Evolutionary conservation across 208 protist species (phyloP).

Genomic region (Acanthamoeba sp.): DNA sequence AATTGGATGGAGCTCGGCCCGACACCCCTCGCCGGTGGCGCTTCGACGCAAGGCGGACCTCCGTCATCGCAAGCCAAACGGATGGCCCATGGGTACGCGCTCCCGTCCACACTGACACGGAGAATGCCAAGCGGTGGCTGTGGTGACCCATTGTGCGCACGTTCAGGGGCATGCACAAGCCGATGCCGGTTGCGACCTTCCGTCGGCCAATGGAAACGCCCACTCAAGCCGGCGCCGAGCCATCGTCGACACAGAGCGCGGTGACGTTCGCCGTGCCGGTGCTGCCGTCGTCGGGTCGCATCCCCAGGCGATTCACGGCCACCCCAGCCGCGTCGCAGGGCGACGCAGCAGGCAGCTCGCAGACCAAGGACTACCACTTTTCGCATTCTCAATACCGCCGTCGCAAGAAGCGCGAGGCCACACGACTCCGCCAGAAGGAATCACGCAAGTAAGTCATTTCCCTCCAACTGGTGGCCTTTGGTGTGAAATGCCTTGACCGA

Average conservation of each 20-base stretch:
- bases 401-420: slow-evolving; percentile 62
- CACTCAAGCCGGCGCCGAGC: not conserved
- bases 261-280: slow-evolving; percentile 29
- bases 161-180: slow-evolving; percentile 22
- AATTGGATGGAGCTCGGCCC: slow-evolving; percentile 69
- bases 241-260: not conserved
- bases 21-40: not conserved
- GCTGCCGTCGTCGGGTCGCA: slow-evolving; percentile 8
- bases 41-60: not conserved
- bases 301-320: not conserved
- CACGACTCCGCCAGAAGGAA: slow-evolving; percentile 15
- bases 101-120: too few relatives aligned
- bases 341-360: not conserved
- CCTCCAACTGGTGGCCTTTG: slow-evolving; percentile 6
- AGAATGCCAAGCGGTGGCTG: too few relatives aligned
- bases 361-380: slow-evolving; percentile 20
- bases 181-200: slow-evolving; percentile 13
- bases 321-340: not conserved
- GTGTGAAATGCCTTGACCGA: too few relatives aligned
- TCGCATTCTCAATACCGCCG: slow-evolving; percentile 46
- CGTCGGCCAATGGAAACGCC: slow-evolving; percentile 20
- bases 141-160: not conserved
- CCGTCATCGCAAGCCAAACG: slow-evolving; percentile 1
- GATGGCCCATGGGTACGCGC: not conserved
- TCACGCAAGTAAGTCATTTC: slow-evolving; percentile 38